Base-by-base conservation (phyloP, 106 monocot species). In the Dioscorea dumetorum region DNA sequence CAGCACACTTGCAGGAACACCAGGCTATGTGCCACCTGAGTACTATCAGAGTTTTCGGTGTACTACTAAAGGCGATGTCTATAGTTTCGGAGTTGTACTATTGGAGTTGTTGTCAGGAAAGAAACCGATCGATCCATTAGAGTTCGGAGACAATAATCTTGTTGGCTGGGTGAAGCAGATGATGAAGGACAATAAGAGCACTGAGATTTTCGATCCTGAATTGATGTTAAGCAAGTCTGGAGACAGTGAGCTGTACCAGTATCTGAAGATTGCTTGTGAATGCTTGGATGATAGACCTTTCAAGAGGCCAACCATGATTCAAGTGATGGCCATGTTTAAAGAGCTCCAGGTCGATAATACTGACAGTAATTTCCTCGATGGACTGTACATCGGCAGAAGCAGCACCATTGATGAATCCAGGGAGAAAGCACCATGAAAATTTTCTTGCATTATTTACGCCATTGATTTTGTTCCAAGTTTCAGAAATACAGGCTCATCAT, bases 21-120 rank as follows among this genome's bases (percentile, higher is more conserved):
- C 89, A 11, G 93, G 93, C 19, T 94, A 94, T 50, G 89, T 94
- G 32, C 93, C 93, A 3, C 89, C 93, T 10, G 93, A 94, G 71
- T 94, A 94, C 79, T 89, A 90, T 77, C 89, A 94, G 73, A 90
- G 89, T 65, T 94, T 89, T 73, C 67, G 86, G n/a, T 89, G 86
- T 80, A 94, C 93, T 24, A 84, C 86, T 0, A 94, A 87, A 57
- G 93, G 93, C 0, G 93, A 94, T 32, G 89, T 90, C 3, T 94
- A 90, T 41, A 90, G 89, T 67, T 94, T 79, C 54, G 93, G 93
- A 2, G 89, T 94, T 0, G 76, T 94, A 20, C 77, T 94, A 0
- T 62, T 94, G 62, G 93, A 94, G 75, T 79, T 94, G 33, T 50
- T 94, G 11, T 77, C 93, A 9, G 86, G 93, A 28, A 86, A 81